Evolutionary conservation across 208 protist species (phyloP), one percentile per base, ranked within the genome.

Genomic region (Porcisia hertigi): DNA sequence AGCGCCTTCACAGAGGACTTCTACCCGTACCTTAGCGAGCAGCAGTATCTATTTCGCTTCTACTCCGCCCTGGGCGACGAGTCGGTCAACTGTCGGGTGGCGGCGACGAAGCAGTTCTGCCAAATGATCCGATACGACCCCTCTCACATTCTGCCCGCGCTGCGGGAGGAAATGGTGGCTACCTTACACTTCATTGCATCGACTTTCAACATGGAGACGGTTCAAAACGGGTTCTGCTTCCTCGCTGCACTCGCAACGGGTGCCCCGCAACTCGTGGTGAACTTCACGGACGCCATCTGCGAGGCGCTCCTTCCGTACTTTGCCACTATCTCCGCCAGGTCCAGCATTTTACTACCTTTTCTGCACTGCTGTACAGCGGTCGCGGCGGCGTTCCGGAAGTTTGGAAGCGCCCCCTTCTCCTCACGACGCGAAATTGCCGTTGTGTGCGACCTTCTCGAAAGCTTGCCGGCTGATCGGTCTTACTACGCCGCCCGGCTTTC

Each of bases 41-140:
- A 86, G 76, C 88, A 95, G 80, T 95, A 92, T 67, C 79, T 97
- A 45, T 86, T 89, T 39, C 84, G 85, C 7, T 84, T 97, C 60
- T 95, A 89, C 71, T 78, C 88, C 1, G 91, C 88, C 43, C 86
- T 97, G 70, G 93, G 93, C 36, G 93, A 97, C 74, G 93, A 97
- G 69, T 85, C 80, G 30, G 87, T 95, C 70, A 79, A 87, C 59
- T 97, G 93, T 81, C 91, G 88, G 20, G 86, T 95, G 55, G 91
- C 89, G 20, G 90, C 89, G 16, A 80, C 87, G 2, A 86, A 90
- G 77, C 90, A 93, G 80, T 83, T 97, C 1, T 97, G 93, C 69
- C 80, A 86, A 60, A 93, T 97, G 91, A 87, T 94, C 63, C 79
- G 67, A 52, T 92, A 95, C 76, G 87, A 95, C 83, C 91, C 89